Evolutionary conservation across 345 rosid genomes (phyloP).

Genomic region (Triadica sebifera): DNA sequence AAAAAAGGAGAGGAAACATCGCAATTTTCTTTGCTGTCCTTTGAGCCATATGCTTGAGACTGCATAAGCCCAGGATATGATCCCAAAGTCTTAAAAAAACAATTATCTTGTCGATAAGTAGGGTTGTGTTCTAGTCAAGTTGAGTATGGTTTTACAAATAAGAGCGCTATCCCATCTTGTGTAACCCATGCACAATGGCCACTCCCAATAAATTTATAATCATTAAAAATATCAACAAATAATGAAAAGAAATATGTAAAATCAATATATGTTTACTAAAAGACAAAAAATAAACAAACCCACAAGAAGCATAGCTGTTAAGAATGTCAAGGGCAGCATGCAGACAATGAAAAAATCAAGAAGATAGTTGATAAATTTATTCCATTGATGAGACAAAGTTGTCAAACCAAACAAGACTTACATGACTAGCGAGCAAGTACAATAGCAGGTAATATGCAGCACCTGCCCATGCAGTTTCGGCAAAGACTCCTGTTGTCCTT

Average conservation of each 20-base stretch:
- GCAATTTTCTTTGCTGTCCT: no score
- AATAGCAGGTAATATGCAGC: constrained; percentile 89
- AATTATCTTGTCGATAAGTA: no score
- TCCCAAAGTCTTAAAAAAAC: no score
- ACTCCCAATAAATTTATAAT: not conserved
- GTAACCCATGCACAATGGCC: no score
- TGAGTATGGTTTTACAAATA: not conserved
- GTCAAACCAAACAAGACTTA: constrained; percentile 39
- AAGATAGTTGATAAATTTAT: not conserved
- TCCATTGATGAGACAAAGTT: constrained; percentile 5
- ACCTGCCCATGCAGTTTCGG: constrained; percentile 98
- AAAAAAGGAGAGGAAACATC: no score
- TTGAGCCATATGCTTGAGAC: no score
- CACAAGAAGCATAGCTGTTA: not conserved
- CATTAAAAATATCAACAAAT: not conserved
- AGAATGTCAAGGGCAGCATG: not conserved
- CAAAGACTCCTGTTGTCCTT: constrained; percentile 93
- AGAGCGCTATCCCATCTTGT: no score
- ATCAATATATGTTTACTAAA: not conserved
- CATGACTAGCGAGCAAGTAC: constrained; percentile 99
- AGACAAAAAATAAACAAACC: not conserved
- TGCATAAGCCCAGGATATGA: no score
- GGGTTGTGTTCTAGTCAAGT: not conserved
- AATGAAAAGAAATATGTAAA: not conserved
- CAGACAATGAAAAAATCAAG: not conserved